A percentile compares a stretch with the other conserved stretches of the same genome.
These are phyloP conservation scores for Trichophyton rubrum DNA, from an alignment of 2,329 filamentous ascomycete genomes.

Conservation along the genomic window DNA sequence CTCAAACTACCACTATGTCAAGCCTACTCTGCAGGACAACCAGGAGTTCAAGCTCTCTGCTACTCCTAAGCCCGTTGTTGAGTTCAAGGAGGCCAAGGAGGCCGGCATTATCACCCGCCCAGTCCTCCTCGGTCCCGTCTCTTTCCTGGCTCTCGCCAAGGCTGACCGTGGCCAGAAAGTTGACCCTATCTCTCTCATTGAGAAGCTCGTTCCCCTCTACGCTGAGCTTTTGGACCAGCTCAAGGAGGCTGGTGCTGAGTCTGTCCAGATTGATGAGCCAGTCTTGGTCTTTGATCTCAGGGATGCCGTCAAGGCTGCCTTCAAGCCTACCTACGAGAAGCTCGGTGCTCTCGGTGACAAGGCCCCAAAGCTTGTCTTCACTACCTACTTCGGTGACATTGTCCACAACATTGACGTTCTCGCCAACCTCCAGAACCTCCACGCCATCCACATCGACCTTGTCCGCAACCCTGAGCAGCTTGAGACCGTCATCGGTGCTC, in stretches of 20 bases:
- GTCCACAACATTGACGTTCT: conserved; percentile 96
- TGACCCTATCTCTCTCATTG: conserved; percentile 83
- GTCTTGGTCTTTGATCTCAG: conserved; percentile 90
- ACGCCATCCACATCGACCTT: conserved; percentile 87
- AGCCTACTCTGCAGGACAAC: conserved; percentile 93
- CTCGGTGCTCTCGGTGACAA: conserved; percentile 57
- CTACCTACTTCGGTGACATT: conserved; percentile 98
- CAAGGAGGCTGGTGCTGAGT: conserved; percentile 90
- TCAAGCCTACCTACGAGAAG: conserved; percentile 96
- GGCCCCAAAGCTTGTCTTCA: conserved; percentile 77
- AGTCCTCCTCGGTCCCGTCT: conserved; percentile 89
- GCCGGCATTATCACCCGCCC: conserved; percentile 86
- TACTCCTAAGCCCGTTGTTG: conserved; percentile 82
- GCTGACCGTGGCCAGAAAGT: conserved; percentile 90
- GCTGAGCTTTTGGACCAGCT: conserved; percentile 84
- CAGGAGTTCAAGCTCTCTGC: conserved; percentile 84
- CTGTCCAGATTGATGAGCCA: conserved; percentile 97
- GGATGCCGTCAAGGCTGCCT: conserved; percentile 81
- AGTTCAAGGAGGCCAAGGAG: conserved; percentile 97
- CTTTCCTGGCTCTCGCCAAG: conserved; percentile 96
- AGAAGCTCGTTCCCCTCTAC: conserved; percentile 89
- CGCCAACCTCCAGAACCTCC: conserved; percentile 56
- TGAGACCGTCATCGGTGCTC: conserved; percentile 64
- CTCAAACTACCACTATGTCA: conserved; percentile 99
- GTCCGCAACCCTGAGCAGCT: conserved; percentile 98